Evolutionary conservation across 1,139 yeast genomes (phyloP).

Genomic region (Diutina rugosa): DNA sequence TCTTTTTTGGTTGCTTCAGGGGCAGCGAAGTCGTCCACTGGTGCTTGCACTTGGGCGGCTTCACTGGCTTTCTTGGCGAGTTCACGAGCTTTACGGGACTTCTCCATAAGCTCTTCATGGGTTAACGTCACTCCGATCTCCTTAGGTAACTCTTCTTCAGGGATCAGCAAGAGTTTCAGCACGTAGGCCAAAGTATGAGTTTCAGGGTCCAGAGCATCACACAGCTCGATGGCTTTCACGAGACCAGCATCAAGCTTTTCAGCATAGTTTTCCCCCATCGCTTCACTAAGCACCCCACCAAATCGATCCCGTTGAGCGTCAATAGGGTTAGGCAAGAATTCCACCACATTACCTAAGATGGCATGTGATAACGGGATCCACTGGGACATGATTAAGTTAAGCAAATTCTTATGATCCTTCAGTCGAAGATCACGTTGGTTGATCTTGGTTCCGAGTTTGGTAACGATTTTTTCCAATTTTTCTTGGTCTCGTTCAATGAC

Average conservation of each 20-base stretch:
- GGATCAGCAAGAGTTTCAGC: slow-evolving; percentile 80
- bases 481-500: slow-evolving; percentile 56
- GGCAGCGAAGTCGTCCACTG: background rate
- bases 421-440: slow-evolving; percentile 69
- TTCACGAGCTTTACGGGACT: slow-evolving; percentile 58
- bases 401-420: slow-evolving; percentile 54
- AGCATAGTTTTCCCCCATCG: slow-evolving; percentile 19
- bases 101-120: slow-evolving; percentile 52
- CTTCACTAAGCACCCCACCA: slow-evolving; percentile 37
- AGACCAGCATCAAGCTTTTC: slow-evolving; percentile 33
- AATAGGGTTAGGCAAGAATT: slow-evolving; percentile 72
- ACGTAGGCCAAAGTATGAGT: slow-evolving; percentile 73
- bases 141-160: slow-evolving; percentile 66
- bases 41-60: slow-evolving; percentile 19
- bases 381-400: slow-evolving; percentile 70
- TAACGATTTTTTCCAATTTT: slow-evolving; percentile 60
- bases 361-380: slow-evolving; percentile 94
- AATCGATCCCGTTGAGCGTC: slow-evolving; percentile 63
- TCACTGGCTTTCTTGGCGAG: slow-evolving; percentile 60
- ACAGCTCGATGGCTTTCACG: slow-evolving; percentile 43
- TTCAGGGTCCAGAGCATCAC: slow-evolving; percentile 36
- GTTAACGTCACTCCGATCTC: slow-evolving; percentile 25
- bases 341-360: slow-evolving; percentile 71
- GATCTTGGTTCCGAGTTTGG: slow-evolving; percentile 55
- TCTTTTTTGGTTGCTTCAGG: slow-evolving; percentile 14